Evolutionary conservation across 805 yeast species (phyloP), one percentile per base, ranked within the genome.

Genomic region (Maudiozyma pseudohumilis): DNA sequence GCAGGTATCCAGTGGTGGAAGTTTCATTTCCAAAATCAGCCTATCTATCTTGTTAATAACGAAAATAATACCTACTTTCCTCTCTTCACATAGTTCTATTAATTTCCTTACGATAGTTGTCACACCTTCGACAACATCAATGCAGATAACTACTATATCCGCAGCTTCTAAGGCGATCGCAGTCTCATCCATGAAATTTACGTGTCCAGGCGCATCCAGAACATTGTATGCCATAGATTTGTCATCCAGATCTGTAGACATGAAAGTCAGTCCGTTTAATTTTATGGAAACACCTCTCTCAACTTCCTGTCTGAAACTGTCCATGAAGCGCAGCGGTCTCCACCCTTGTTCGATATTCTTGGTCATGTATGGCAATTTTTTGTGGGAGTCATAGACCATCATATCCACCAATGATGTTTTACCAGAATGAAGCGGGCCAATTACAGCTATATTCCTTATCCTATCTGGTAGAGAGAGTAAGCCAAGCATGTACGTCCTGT

Each of bases 121-220:
- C 4, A 86, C 54, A 0, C 97, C 96, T 55, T 89, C 96, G 1
- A 86, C 78, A 1, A 70, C 78, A 55, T 92, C 98, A n/a, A 89
- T 66, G 1, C 85, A 82, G 2, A 87, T 56, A 0, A 80, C 61
- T 0, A 74, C 74, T 2, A 80, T 74, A 45, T 92, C 96, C 0
- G 72, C 70, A 0, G 78, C 64, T 17, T 73, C 56, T 8, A 77
- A 56, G 0, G 82, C 70, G 0, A 73, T 68, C 0, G 74, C 68
- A 4, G 75, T 60, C 47, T 92, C 96, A 52, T 86, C 96, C 21
- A 67, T 61, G 51, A 92, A 92, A 51, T 86, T 79, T 0, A 74
- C 71, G 58, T 92, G 97, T 0, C 99, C 99, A 0, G 99, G 99
- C 0, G 95, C 66, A 50, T 94, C 99, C 1, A 86, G 46, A 1